These are phyloP conservation scores for Glebionis coronaria DNA, from an alignment of 129 eudicot species.

Conservation along the genomic window DNA sequence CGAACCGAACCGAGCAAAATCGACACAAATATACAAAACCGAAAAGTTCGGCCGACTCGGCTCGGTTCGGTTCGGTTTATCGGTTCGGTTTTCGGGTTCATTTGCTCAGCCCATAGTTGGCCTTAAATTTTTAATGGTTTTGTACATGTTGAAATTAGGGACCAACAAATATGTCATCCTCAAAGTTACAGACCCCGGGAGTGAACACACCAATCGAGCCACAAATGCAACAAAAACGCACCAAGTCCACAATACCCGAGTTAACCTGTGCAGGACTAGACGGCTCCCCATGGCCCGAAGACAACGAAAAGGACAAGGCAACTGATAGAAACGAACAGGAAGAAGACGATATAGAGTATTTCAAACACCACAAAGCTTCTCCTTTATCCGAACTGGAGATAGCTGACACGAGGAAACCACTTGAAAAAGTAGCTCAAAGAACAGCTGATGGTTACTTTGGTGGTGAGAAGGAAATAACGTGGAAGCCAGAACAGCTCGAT, in stretches of 20 bases:
- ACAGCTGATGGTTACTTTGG: slow-evolving; percentile 30
- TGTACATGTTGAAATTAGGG: too few species aligned
- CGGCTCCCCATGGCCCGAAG: slow-evolving; percentile 57
- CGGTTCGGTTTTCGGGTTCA: too few species aligned
- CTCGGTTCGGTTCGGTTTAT: too few species aligned
- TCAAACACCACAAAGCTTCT: slow-evolving; percentile 63
- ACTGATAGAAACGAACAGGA: slow-evolving; percentile 34
- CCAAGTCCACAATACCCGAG: neutral
- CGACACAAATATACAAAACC: too few species aligned
- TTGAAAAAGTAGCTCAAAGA: slow-evolving; percentile 42
- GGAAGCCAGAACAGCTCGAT: slow-evolving; percentile 67
- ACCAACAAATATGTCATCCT: slow-evolving; percentile 32
- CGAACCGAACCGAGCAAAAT: too few species aligned
- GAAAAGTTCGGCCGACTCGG: too few species aligned
- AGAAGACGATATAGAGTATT: slow-evolving; percentile 61
- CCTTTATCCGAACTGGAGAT: slow-evolving; percentile 75
- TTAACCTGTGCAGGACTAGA: slow-evolving; percentile 54
- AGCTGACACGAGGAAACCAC: slow-evolving; percentile 76
- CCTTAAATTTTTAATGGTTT: too few species aligned
- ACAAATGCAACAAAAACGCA: slow-evolving; percentile 51
- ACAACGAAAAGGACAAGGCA: neutral
- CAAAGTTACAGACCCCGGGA: slow-evolving; percentile 41
- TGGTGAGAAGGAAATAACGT: slow-evolving; percentile 39
- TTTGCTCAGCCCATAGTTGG: too few species aligned
- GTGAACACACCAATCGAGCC: slow-evolving; percentile 49